Conservation (phyloP, 2,329 filamentous ascomycete genomes). For the Huntiella omanensis region DNA sequence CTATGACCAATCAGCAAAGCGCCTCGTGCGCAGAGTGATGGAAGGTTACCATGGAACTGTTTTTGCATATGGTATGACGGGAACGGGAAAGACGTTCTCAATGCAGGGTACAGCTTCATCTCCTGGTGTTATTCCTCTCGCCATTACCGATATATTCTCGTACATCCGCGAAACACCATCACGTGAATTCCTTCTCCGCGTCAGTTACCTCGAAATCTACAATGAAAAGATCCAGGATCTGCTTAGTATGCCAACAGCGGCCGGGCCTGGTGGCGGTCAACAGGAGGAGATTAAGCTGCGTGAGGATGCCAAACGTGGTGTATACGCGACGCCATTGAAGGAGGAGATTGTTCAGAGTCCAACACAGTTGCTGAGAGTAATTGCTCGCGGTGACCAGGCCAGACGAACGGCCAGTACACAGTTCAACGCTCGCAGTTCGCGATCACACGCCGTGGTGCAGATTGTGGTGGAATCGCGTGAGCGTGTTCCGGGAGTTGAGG, state of each 20-base stretch:
- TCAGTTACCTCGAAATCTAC: slow-evolving; percentile 98
- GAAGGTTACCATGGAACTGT: slow-evolving; percentile 97
- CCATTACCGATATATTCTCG: slow-evolving; percentile 97
- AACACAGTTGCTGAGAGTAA: slow-evolving; percentile 83
- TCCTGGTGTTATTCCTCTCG: slow-evolving; percentile 87
- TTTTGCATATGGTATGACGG: slow-evolving; percentile 99
- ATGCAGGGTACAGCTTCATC: slow-evolving; percentile 97
- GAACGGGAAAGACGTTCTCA: slow-evolving; percentile 95
- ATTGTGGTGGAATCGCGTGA: slow-evolving; percentile 96
- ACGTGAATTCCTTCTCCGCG: slow-evolving; percentile 79
- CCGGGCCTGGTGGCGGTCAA: slow-evolving; percentile 31
- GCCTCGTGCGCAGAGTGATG: slow-evolving; percentile 90
- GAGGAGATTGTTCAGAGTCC: slow-evolving; percentile 98
- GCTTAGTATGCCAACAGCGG: slow-evolving; percentile 51
- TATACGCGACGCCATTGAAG: slow-evolving; percentile 89
- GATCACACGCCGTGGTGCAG: slow-evolving; percentile 94
- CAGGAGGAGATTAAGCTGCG: slow-evolving; percentile 89
- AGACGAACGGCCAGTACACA: slow-evolving; percentile 85
- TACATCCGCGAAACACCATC: slow-evolving; percentile 95
- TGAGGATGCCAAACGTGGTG: slow-evolving; percentile 87
- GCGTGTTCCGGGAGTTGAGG: slow-evolving; percentile 41
- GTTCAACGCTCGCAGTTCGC: slow-evolving; percentile 89
- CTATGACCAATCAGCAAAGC: slow-evolving; percentile 86
- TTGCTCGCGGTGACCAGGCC: slow-evolving; percentile 81
- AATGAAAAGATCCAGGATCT: slow-evolving; percentile 96